These are phyloP conservation scores for Sugiyamaella sp. DNA, from an alignment of 1,139 yeast genomes.

Conservation along the genomic window DNA sequence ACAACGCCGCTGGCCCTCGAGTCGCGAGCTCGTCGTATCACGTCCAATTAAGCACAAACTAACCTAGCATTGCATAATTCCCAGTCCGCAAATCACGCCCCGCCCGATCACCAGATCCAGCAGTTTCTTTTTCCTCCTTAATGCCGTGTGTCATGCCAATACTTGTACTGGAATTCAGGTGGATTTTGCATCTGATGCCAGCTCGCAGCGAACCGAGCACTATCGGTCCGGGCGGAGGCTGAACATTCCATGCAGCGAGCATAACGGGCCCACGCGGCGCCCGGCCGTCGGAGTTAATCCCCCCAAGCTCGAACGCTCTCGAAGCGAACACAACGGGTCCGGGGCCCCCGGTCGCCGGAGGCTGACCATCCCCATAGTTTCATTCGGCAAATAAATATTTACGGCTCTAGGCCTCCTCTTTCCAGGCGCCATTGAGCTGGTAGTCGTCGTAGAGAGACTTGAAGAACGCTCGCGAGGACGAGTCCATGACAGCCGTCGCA, in stretches of 20 bases:
- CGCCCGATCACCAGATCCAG: no score
- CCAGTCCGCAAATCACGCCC: no score
- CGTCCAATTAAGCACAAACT: slow-evolving; percentile 9
- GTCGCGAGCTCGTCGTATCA: background rate
- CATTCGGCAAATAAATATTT: background rate
- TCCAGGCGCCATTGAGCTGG: slow-evolving; percentile 83
- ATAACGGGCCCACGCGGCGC: no score
- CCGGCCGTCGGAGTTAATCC: no score
- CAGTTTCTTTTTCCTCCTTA: no score
- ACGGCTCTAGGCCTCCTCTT: slow-evolving; percentile 41
- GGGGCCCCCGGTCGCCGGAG: background rate
- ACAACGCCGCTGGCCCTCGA: background rate
- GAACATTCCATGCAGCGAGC: no score
- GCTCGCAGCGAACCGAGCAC: no score
- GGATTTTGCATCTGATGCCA: slow-evolving; percentile 2
- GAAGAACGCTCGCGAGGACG: slow-evolving; percentile 69
- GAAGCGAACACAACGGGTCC: background rate
- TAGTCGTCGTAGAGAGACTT: slow-evolving; percentile 71
- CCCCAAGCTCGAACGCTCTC: no score
- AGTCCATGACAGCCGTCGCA: slow-evolving; percentile 71
- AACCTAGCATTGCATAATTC: slow-evolving; percentile 9
- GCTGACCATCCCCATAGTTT: background rate
- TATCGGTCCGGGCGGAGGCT: no score
- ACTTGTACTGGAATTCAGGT: no score
- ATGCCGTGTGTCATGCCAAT: no score